Percentiles rank a stretch among this genome's conserved stretches.
Conservation (phyloP, 2,329 filamentous ascomycete species). For the Plenodomus lindquistii region DNA sequence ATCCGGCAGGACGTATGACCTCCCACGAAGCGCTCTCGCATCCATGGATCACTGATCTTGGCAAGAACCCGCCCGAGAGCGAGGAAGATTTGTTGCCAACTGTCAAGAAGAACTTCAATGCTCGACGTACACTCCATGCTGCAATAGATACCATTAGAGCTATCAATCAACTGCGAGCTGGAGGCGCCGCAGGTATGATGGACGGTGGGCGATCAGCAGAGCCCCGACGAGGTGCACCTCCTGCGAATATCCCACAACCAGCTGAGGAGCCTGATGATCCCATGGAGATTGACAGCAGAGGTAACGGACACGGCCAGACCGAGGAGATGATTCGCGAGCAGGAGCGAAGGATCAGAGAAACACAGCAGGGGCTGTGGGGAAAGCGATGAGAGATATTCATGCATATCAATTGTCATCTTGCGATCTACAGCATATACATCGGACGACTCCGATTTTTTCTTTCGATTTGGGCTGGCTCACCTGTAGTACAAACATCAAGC, state of each 20-base stretch:
- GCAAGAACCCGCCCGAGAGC: conserved; percentile 48
- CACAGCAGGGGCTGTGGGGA: conserved; percentile 61
- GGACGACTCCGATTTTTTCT: too few species aligned
- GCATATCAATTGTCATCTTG: too few species aligned
- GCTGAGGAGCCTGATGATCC: conserved; percentile 38
- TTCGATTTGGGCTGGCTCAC: neutral
- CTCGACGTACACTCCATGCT: conserved; percentile 65
- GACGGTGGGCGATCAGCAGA: conserved; percentile 63
- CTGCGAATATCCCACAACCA: conserved; percentile 40
- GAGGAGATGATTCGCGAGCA: conserved; percentile 65
- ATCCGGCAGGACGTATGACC: conserved; percentile 85
- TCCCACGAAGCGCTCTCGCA: conserved; percentile 75
- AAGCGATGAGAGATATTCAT: conserved; percentile 23
- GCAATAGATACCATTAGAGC: conserved; percentile 70
- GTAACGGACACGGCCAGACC: conserved; percentile 64
- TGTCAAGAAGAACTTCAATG: conserved; percentile 73
- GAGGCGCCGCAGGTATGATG: conserved; percentile 62
- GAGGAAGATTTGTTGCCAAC: conserved; percentile 63
- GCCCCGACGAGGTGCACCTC: conserved; percentile 48
- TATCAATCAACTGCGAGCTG: conserved; percentile 68
- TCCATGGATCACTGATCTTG: conserved; percentile 65
- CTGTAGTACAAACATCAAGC: neutral
- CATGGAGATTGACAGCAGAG: conserved; percentile 59
- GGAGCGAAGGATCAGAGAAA: conserved; percentile 62
- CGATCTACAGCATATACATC: too few species aligned